These are phyloP conservation scores for Inosperma sp. DNA, from an alignment of 768 basidiomycete species.

Conservation along the genomic window DNA sequence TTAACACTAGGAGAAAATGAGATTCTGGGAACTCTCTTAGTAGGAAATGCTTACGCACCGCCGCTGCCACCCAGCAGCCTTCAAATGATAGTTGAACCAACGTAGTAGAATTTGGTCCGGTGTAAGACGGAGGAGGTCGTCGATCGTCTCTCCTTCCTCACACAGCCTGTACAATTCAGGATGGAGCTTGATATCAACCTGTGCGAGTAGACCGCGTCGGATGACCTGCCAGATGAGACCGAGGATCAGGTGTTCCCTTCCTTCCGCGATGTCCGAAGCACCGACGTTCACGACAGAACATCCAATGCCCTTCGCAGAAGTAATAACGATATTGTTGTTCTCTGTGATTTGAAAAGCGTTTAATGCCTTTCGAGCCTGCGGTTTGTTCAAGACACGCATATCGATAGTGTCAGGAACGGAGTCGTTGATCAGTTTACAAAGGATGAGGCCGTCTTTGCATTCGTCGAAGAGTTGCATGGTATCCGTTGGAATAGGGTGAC, in stretches of 20 bases:
- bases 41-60: constrained; percentile 41
- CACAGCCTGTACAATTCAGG: constrained; percentile 94
- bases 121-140: constrained; percentile 88
- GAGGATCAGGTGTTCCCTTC: constrained; percentile 92
- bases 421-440: constrained; percentile 98
- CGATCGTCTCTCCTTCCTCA: constrained; percentile 96
- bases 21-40: constrained; percentile 11
- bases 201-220: constrained; percentile 83
- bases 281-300: constrained; percentile 99
- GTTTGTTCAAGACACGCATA: constrained; percentile 94
- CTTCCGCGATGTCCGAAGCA: constrained; percentile 85
- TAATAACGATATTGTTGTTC: constrained; percentile 99
- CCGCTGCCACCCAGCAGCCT: constrained; percentile 88
- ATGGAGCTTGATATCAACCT: constrained; percentile 97
- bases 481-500: constrained; percentile 89
- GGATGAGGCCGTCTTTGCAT: constrained; percentile 89
- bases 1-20: constrained; percentile 60
- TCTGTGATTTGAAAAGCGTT: constrained; percentile 99
- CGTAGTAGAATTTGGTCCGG: constrained; percentile 96
- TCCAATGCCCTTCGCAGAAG: constrained; percentile 95
- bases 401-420: constrained; percentile 99
- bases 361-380: constrained; percentile 70
- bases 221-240: constrained; percentile 99
- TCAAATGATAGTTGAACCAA: constrained; percentile 99
- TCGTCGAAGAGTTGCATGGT: constrained; percentile 99